A percentile compares a stretch with the other conserved stretches of the same genome.
These are phyloP conservation scores for Phlebopus sp. DNA, from an alignment of 1,284 basidiomycete species.

Conservation along the genomic window DNA sequence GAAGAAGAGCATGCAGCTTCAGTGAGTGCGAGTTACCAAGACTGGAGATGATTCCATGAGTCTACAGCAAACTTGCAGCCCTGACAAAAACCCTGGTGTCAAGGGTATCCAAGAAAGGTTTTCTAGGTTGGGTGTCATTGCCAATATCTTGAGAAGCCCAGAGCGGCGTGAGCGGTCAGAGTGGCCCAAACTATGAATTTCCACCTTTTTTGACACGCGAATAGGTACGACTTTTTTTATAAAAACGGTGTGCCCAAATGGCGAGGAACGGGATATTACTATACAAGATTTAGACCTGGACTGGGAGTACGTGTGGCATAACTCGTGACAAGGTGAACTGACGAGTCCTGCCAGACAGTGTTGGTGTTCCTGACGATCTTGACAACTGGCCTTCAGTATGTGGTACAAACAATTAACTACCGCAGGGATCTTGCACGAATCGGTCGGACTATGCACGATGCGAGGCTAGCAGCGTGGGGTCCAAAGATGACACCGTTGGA, in stretches of 20 bases:
- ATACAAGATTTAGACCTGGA: slow-evolving; percentile 88
- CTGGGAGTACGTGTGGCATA: slow-evolving; percentile 54
- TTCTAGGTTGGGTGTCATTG: slow-evolving; percentile 83
- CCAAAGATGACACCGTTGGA: slow-evolving; percentile 57
- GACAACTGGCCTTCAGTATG: slow-evolving; percentile 75
- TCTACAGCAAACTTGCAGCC: slow-evolving; percentile 48
- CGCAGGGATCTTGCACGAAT: slow-evolving; percentile 70
- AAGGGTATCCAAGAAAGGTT: slow-evolving; percentile 84
- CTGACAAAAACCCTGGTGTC: slow-evolving; percentile 88
- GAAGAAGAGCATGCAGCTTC: slow-evolving; percentile 82
- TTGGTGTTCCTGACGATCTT: slow-evolving; percentile 71
- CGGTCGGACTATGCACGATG: slow-evolving; percentile 60
- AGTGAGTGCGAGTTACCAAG: slow-evolving; percentile 50
- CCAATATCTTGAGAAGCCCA: slow-evolving; percentile 72
- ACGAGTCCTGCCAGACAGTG: slow-evolving; percentile 52
- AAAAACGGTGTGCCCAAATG: slow-evolving; percentile 89
- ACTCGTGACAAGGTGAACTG: slow-evolving; percentile 1
- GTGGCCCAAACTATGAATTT: slow-evolving; percentile 4
- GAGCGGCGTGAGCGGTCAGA: slow-evolving; percentile 77
- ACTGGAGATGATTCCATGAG: not conserved
- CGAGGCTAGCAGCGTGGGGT: slow-evolving; percentile 73
- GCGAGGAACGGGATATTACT: slow-evolving; percentile 89
- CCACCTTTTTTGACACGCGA: slow-evolving; percentile 4
- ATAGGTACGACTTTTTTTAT: slow-evolving; percentile 86
- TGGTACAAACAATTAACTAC: slow-evolving; percentile 77